Percentiles rank a stretch among this genome's conserved stretches.
Evolutionary conservation across 2,329 filamentous ascomycete species (phyloP).

Genomic region (Phialocephala subalpina): DNA sequence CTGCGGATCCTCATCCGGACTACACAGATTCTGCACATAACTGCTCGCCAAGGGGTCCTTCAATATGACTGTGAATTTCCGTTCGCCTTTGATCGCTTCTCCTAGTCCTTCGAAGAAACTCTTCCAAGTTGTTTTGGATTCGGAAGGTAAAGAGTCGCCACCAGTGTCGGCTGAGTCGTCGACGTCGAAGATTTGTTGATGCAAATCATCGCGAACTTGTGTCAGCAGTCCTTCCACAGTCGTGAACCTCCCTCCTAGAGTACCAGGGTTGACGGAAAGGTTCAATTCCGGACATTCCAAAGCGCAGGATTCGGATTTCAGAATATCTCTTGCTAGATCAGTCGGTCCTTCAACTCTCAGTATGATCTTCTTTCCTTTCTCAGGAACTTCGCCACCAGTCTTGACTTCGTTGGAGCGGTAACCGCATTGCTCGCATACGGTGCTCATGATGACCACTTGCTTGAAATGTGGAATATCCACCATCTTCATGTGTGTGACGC

Average conservation of each 20-base stretch:
- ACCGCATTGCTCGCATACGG: conserved; percentile 88
- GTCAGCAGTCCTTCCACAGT: conserved; percentile 94
- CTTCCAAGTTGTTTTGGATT: conserved; percentile 77
- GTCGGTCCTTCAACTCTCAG: conserved; percentile 72
- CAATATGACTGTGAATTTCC: conserved; percentile 83
- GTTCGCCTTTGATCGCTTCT: conserved; percentile 79
- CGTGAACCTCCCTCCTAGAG: conserved; percentile 94
- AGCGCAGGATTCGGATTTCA: conserved; percentile 93
- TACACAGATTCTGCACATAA: conserved; percentile 90
- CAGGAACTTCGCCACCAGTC: conserved; percentile 91
- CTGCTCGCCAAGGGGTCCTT: conserved; percentile 90
- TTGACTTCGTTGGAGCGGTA: conserved; percentile 98
- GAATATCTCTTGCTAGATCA: conserved; percentile 89
- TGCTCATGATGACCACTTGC: conserved; percentile 95
- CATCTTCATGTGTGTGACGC: conserved; percentile 97
- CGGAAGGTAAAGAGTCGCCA: conserved; percentile 79
- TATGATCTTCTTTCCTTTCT: conserved; percentile 83
- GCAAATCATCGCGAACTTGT: conserved; percentile 90
- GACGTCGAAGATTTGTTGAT: conserved; percentile 84
- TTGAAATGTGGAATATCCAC: conserved; percentile 98
- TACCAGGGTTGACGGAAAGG: conserved; percentile 89
- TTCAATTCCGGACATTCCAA: conserved; percentile 87
- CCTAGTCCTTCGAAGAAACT: conserved; percentile 82
- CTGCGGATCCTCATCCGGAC: conserved; percentile 78
- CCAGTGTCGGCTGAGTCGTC: conserved; percentile 63